Base-by-base conservation (phyloP, 805 yeast species). In the Wickerhamomyces bovis region DNA sequence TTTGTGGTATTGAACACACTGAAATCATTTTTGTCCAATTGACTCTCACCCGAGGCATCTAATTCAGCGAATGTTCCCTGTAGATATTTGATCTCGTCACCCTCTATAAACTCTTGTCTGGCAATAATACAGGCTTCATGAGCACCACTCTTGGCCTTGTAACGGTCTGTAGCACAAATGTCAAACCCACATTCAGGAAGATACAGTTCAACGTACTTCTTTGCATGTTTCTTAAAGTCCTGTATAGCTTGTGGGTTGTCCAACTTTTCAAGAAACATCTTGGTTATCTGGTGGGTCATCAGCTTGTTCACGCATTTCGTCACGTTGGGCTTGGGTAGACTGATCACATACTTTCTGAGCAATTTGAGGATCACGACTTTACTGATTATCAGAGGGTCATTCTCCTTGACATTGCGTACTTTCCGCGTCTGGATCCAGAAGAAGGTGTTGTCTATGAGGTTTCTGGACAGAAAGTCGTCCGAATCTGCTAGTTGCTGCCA, bases 161-260 rank as follows among this genome's bases (percentile, higher is more conserved):
- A 74, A 7, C 77, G 56, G 42, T 70, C 74, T 7, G 77, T 72
- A 3, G 72, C 66, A 44, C 67, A 62, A 16, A 74, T 51, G 41
- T 68, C 73, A 53, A 71, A 73, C 9, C 70, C 70, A 44, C 73
- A 68, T 12, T 65, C 66, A 6, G 64, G 63, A 1, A 49, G 44
- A 48, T 62, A 73, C 19, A 71, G 50, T 28, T 56, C 56, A 20
- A 73, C 44, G 47, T 74, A 74, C 31, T 68, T 59, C 26, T 53
- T 52, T 1, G 66, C 55, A 43, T 73, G 76, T 28, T 51, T 51
- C 25, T 57, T 64, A 45, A 74, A 73, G 38, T 66, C 70, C 8
- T 39, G 45, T 12, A 53, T 51, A 9, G 55, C 52, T 8, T 45
- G 33, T 3, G 51, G 51, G 26, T 51, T 55, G 20, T 48, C 58